These are phyloP conservation scores for Aspergillus sp. DNA, from an alignment of 2,329 filamentous ascomycete genomes.

Conservation along the genomic window DNA sequence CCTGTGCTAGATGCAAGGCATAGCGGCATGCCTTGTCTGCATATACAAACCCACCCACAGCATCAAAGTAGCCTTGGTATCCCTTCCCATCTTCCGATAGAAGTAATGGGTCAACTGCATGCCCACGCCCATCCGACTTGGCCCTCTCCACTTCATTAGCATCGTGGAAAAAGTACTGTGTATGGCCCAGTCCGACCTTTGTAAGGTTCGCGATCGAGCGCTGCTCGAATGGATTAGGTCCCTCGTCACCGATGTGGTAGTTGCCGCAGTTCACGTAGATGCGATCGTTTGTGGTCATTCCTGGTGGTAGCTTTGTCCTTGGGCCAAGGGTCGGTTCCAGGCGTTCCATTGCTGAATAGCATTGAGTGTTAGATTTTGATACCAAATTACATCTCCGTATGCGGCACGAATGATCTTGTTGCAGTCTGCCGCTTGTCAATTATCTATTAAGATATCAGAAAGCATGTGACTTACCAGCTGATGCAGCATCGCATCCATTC, in stretches of 20 bases:
- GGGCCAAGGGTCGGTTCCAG: constrained; percentile 36
- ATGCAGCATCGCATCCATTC: constrained; percentile 39
- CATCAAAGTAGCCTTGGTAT: constrained; percentile 40
- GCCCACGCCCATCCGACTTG: constrained; percentile 19
- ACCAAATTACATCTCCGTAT: constrained; percentile 41
- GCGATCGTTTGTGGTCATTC: constrained; percentile 30
- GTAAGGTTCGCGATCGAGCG: constrained; percentile 33
- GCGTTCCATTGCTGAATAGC: constrained; percentile 37
- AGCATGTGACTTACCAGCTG: constrained; percentile 27
- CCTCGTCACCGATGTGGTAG: constrained; percentile 8
- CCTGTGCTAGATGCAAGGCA: constrained; percentile 38
- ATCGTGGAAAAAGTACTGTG: constrained; percentile 31
- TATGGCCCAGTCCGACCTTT: constrained; percentile 25
- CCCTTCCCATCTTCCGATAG: constrained; percentile 18
- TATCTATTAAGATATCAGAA: not conserved
- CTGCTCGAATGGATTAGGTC: constrained; percentile 26
- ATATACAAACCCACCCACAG: constrained; percentile 39
- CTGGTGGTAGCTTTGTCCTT: constrained; percentile 25
- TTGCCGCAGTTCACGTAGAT: constrained; percentile 38
- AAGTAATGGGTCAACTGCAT: constrained; percentile 35
- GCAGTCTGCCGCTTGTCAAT: constrained; percentile 22
- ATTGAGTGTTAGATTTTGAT: constrained; percentile 42
- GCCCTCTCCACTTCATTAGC: constrained; percentile 21
- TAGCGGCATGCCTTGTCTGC: constrained; percentile 44
- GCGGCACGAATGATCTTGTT: constrained; percentile 42